phyloP scores from a whole-genome alignment of 2,329 filamentous ascomycete genomes.

The Colletotrichum kahawae region DNA sequence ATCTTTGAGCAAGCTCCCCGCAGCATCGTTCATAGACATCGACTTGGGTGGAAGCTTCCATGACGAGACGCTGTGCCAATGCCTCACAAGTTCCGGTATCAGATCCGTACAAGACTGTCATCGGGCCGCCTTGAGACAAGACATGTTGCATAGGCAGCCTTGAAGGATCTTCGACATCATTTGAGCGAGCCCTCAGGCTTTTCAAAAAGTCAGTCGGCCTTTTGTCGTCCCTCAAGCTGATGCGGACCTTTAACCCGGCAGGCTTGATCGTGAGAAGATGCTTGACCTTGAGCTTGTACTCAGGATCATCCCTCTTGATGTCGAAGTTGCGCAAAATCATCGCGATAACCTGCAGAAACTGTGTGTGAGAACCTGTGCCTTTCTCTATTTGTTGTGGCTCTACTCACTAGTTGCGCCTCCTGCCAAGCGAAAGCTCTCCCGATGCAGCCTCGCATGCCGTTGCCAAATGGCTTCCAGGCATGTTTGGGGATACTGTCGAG shows the following conservation, averaged over 20 bases:
- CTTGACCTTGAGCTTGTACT: constrained; percentile 56
- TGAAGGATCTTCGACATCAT: background rate
- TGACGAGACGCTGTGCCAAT: constrained; percentile 63
- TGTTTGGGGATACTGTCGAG: constrained; percentile 34
- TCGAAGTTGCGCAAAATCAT: constrained; percentile 72
- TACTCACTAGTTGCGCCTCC: constrained; percentile 46
- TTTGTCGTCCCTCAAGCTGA: constrained; percentile 46
- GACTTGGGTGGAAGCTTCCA: constrained; percentile 53
- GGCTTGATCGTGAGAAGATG: constrained; percentile 64
- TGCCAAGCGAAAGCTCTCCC: constrained; percentile 60
- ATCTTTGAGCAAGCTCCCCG: constrained; percentile 57
- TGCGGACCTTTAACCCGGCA: constrained; percentile 37
- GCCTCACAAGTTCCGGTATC: constrained; percentile 73
- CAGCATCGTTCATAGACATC: constrained; percentile 61
- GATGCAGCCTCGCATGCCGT: constrained; percentile 56
- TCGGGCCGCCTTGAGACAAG: constrained; percentile 28
- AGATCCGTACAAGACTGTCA: constrained; percentile 70
- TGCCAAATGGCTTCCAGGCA: constrained; percentile 58
- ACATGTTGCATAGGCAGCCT: no score
- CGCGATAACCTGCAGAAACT: constrained; percentile 30
- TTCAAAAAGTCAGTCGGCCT: background rate
- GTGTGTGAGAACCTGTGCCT: background rate
- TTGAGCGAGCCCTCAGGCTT: background rate
- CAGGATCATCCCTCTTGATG: constrained; percentile 64
- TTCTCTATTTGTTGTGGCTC: background rate